Conservation (phyloP, 2,329 filamentous ascomycete genomes). For the Fusarium lateritium region DNA sequence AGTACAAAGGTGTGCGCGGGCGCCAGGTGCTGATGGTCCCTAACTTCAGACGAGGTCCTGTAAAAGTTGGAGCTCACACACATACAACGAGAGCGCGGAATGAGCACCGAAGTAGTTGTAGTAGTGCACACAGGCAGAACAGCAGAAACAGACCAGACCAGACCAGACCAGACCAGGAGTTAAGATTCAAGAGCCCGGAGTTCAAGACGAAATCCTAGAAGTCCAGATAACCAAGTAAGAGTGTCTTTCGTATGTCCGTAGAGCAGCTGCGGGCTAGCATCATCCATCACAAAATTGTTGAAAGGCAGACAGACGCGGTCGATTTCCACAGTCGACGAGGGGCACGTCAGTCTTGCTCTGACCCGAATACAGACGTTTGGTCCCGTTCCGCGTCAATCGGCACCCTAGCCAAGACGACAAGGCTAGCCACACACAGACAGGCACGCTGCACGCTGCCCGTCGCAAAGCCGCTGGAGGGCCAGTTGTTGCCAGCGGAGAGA, state of each 20-base stretch:
- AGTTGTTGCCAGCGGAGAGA: conserved; percentile 25
- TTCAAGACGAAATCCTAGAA: conserved; percentile 20
- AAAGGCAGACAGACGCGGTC: conserved; percentile 27
- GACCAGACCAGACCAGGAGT: conserved; percentile 3
- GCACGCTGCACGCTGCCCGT: conserved; percentile 38
- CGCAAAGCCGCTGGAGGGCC: conserved; percentile 24
- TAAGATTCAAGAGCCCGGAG: conserved; percentile 18
- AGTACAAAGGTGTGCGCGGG: conserved; percentile 19
- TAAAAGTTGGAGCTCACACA: conserved; percentile 31
- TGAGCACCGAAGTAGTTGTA: conserved; percentile 19
- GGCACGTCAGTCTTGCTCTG: conserved; percentile 30
- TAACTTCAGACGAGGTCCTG: conserved; percentile 14
- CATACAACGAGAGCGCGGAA: conserved; percentile 8
- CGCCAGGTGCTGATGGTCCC: conserved; percentile 15
- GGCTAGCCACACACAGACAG: conserved; percentile 39
- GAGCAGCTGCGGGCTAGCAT: conserved; percentile 37
- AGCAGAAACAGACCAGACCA: conserved; percentile 8
- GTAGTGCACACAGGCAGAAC: conserved; percentile 17
- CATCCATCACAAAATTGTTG: conserved; percentile 31
- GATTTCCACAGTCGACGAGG: conserved; percentile 33
- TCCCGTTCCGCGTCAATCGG: conserved; percentile 19
- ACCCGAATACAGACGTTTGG: conserved; percentile 8
- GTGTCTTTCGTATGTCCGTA: conserved; percentile 30
- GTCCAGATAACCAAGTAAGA: conserved; percentile 22
- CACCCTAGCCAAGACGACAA: conserved; percentile 26